phyloP scores from a whole-genome alignment of 768 basidiomycete species.

The Cystofilobasidium capitatum region DNA sequence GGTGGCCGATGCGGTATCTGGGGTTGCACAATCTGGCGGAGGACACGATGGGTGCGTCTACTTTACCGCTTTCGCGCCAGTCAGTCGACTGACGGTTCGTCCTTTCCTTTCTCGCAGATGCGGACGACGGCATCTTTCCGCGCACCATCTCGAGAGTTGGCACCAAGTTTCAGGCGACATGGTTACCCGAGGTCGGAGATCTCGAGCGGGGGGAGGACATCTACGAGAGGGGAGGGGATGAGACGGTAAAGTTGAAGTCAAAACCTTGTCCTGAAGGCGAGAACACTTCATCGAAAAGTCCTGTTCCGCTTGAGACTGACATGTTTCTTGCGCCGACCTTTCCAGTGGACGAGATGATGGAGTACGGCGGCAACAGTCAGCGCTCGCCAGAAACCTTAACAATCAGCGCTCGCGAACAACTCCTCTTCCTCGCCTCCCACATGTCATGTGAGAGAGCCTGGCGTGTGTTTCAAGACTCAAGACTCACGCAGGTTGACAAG shows the following conservation, averaged over 20 bases:
- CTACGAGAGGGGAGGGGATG: not conserved
- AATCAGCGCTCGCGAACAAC: too few relatives aligned
- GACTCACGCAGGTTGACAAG: too few relatives aligned
- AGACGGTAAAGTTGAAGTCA: not conserved
- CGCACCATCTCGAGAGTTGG: constrained; percentile 85
- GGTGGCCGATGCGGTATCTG: constrained; percentile 73
- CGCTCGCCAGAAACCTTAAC: too few relatives aligned
- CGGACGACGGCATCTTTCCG: constrained; percentile 93
- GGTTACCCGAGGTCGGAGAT: constrained; percentile 40
- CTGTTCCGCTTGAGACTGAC: not conserved
- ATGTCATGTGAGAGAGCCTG: too few relatives aligned
- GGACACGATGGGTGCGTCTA: not conserved
- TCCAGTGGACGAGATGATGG: constrained; percentile 3
- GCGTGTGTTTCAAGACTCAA: too few relatives aligned
- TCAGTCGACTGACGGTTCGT: too few relatives aligned
- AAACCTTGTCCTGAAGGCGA: not conserved
- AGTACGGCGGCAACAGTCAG: too few relatives aligned
- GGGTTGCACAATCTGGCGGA: constrained; percentile 47
- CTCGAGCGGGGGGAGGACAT: not conserved
- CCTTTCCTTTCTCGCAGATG: constrained; percentile 50
- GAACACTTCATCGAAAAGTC: too few relatives aligned
- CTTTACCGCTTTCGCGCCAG: not conserved
- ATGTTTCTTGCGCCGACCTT: not conserved
- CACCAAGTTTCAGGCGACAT: constrained; percentile 64
- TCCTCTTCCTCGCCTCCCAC: too few relatives aligned